Conservation (phyloP, 306 rosid species). For the Fagus crenata region DNA sequence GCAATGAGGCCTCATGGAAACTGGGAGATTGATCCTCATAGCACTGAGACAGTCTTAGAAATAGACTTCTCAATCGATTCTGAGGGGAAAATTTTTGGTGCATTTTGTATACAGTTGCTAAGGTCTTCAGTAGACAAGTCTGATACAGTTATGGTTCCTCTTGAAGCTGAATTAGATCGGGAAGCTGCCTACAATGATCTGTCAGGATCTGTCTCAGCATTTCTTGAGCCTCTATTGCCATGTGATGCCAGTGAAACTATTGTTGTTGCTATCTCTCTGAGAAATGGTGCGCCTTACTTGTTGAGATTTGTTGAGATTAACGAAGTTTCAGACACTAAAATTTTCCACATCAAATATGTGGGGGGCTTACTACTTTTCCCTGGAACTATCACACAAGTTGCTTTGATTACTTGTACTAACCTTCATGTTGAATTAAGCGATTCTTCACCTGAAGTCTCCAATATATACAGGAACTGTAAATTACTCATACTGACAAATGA, state of each 20-base stretch:
- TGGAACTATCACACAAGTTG: constrained; percentile 67
- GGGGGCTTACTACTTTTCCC: constrained; percentile 87
- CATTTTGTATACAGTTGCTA: constrained; percentile 70
- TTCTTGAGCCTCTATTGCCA: constrained; percentile 54
- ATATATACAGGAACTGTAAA: constrained; percentile 53
- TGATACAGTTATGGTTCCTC: constrained; percentile 73
- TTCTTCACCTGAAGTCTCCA: constrained; percentile 36
- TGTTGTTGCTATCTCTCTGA: constrained; percentile 57
- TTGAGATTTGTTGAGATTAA: constrained; percentile 55
- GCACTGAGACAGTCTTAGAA: constrained; percentile 66
- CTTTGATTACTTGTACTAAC: constrained; percentile 60
- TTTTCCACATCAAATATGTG: constrained; percentile 57
- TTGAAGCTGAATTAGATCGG: constrained; percentile 66
- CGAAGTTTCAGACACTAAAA: constrained; percentile 50
- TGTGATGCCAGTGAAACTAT: constrained; percentile 47
- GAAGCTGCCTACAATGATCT: constrained; percentile 32
- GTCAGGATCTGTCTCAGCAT: constrained; percentile 52
- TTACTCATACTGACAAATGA: constrained; percentile 69
- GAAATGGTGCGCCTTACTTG: constrained; percentile 54
- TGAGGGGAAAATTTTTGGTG: constrained; percentile 71
- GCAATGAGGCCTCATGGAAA: constrained; percentile 69
- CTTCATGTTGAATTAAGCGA: constrained; percentile 34
- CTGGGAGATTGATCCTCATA: constrained; percentile 82
- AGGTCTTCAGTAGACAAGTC: constrained; percentile 66
- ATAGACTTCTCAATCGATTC: constrained; percentile 59